A percentile compares a stretch with the other conserved stretches of the same genome.
These are phyloP conservation scores for Lactifluus piperatus DNA, from an alignment of 768 basidiomycete species.

Conservation along the genomic window DNA sequence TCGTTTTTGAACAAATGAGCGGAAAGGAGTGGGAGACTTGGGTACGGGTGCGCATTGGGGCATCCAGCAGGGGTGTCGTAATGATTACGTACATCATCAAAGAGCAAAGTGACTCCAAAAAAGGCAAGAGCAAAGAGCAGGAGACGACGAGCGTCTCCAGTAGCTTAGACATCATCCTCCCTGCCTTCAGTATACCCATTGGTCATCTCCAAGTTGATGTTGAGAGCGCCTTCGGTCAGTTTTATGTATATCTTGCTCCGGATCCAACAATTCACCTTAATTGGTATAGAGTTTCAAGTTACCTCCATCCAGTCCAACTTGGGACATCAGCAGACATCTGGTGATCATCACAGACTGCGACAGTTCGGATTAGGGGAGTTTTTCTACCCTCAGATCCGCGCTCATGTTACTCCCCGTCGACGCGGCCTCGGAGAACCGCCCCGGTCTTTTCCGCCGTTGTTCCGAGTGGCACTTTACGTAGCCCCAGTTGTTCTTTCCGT, in stretches of 20 bases:
- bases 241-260: not conserved
- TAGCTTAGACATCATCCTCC: constrained; percentile 45
- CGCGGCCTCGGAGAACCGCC: not conserved
- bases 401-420: constrained; percentile 1
- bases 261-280: not conserved
- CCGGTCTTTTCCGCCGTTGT: not conserved
- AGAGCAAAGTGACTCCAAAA: constrained; percentile 20
- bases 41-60: constrained; percentile 52
- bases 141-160: constrained; percentile 22
- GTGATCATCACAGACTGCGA: constrained; percentile 39
- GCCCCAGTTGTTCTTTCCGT: constrained; percentile 27
- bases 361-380: constrained; percentile 48
- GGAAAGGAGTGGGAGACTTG: constrained; percentile 56
- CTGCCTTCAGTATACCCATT: constrained; percentile 65
- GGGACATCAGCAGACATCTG: constrained; percentile 36
- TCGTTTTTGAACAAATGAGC: constrained; percentile 45
- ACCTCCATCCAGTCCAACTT: constrained; percentile 47
- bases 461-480: constrained; percentile 18
- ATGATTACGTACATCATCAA: constrained; percentile 58
- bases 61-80: constrained; percentile 43
- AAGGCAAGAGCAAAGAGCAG: constrained; percentile 31
- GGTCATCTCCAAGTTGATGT: constrained; percentile 57
- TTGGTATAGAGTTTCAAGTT: constrained; percentile 35
- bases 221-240: constrained; percentile 45
- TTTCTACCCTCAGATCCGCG: constrained; percentile 47